Percentiles rank a stretch among this genome's conserved stretches.
Evolutionary conservation across 2,329 filamentous ascomycete genomes (phyloP).

Genomic region (Mollisiaceae sp.): DNA sequence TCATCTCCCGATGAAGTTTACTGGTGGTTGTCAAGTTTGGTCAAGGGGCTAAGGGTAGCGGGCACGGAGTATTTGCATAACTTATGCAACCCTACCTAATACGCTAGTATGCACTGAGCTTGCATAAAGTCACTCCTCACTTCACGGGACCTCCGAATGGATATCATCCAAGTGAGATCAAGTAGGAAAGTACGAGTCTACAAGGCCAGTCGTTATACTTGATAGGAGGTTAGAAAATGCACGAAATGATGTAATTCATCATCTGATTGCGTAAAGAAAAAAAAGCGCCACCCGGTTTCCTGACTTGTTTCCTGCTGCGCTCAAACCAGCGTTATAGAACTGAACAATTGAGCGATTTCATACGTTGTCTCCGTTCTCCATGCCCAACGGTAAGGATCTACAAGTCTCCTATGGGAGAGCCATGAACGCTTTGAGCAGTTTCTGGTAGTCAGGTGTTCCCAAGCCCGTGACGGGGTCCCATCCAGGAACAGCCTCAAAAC

Average conservation of each 20-base stretch:
- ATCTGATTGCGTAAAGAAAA: neutral
- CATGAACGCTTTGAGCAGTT: slow-evolving; percentile 15
- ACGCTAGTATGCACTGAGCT: neutral
- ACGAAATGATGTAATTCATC: neutral
- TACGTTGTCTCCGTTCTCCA: neutral
- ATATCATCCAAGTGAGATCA: neutral
- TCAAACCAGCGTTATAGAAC: neutral
- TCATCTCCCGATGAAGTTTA: neutral
- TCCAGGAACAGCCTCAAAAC: slow-evolving; percentile 8
- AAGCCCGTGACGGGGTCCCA: slow-evolving; percentile 16
- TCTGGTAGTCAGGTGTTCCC: slow-evolving; percentile 13
- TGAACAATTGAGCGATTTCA: neutral
- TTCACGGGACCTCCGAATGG: neutral
- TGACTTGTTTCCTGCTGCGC: neutral
- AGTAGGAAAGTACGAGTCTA: neutral
- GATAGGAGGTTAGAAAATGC: neutral
- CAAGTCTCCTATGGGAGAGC: neutral
- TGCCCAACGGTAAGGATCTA: neutral
- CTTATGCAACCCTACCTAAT: no score
- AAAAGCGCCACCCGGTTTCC: no score
- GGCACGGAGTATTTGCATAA: no score
- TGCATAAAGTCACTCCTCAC: neutral
- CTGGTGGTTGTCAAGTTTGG: neutral
- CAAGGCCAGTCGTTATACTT: neutral
- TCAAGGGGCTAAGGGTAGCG: no score